A percentile compares a stretch with the other conserved stretches of the same genome.
phyloP scores from a whole-genome alignment of 2,329 filamentous ascomycete species.

The Xylaria sp. region DNA sequence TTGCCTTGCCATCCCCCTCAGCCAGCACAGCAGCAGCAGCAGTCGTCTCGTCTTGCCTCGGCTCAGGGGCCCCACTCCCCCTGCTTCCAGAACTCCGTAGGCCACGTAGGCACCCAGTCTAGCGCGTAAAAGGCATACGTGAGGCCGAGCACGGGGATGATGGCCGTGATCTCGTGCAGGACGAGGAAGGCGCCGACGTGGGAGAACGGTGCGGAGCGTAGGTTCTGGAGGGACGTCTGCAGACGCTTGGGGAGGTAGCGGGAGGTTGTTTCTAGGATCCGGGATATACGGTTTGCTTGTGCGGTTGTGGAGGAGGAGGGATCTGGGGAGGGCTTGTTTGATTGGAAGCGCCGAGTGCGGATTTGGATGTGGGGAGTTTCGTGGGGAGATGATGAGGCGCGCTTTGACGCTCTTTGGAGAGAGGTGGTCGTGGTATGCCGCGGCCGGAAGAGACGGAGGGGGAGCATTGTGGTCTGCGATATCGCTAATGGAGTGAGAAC shows the following conservation, averaged over 20 bases:
- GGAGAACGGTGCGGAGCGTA: slow-evolving; percentile 72
- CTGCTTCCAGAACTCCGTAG: slow-evolving; percentile 39
- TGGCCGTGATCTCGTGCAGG: slow-evolving; percentile 85
- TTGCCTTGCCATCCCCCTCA: slow-evolving; percentile 20
- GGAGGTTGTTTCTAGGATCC: slow-evolving; percentile 40
- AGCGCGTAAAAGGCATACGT: slow-evolving; percentile 76
- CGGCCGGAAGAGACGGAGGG: slow-evolving; percentile 14
- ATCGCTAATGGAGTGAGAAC: background rate
- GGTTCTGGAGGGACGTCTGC: slow-evolving; percentile 60
- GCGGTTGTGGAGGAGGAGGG: slow-evolving; percentile 8
- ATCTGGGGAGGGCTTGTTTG: slow-evolving; percentile 12
- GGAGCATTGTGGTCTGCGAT: slow-evolving; percentile 16
- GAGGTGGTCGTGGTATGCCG: slow-evolving; percentile 12
- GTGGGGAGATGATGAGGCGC: background rate
- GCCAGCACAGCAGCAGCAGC: slow-evolving; percentile 32
- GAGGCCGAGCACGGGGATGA: slow-evolving; percentile 71
- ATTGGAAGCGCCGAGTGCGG: slow-evolving; percentile 21
- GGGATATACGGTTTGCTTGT: slow-evolving; percentile 36
- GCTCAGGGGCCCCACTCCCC: slow-evolving; percentile 3
- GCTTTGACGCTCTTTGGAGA: slow-evolving; percentile 1
- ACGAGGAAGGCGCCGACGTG: slow-evolving; percentile 83
- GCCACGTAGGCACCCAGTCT: slow-evolving; percentile 62
- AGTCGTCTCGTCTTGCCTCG: slow-evolving; percentile 22
- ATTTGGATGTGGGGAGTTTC: background rate
- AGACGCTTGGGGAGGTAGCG: slow-evolving; percentile 57